Base-by-base conservation (phyloP, 1,139 yeast genomes). In the Pichia sp. region DNA sequence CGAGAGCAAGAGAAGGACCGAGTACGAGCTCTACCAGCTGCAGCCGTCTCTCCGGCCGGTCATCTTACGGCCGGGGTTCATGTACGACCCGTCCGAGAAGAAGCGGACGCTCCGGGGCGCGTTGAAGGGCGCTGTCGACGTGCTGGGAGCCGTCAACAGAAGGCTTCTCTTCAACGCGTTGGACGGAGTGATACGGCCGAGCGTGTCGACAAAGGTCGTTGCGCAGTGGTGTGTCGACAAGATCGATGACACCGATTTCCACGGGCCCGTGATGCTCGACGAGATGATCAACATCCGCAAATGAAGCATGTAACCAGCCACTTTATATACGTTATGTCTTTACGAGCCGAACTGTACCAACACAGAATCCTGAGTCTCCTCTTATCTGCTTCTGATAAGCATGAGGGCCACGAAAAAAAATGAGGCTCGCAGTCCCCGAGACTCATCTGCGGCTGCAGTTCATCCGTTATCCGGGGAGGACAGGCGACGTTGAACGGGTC, bases 1-100 rank as follows among this genome's bases (percentile, higher is more conserved):
- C 45, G 74, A 76, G 16, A 83, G 95, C 31, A 91, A 91, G 65
- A 73, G 96, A 60, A 83, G 78, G 57, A 95, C 97, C 0, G 97
- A 91, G 66, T 69, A 69, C 34, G 84, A 79, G 61, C 71, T 88
- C 49, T 60, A 74, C 20, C 70, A 74, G 57, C 68, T 76, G 53
- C 66, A 64, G 46, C 68, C 68, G 1, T 58, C 66, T 6, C 71
- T 89, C 17, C 75, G 95, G 56, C 72, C 85, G 0, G 81, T 90
- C 2, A 68, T 85, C 24, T 62, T 87, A 68, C 75, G 97, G 59
- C 97, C 97, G 0, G 95, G 95, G 0, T 81, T 89, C 60, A 85
- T 91, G 93, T 86, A 74, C 64, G 95, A 88, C 64, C 80, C 71
- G 12, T 30, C 49, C 5, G 55, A 55, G 14, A 57, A 70, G 50